Base-by-base conservation (phyloP, 257 asterid genomes). In the Penstemon davidsonii region DNA sequence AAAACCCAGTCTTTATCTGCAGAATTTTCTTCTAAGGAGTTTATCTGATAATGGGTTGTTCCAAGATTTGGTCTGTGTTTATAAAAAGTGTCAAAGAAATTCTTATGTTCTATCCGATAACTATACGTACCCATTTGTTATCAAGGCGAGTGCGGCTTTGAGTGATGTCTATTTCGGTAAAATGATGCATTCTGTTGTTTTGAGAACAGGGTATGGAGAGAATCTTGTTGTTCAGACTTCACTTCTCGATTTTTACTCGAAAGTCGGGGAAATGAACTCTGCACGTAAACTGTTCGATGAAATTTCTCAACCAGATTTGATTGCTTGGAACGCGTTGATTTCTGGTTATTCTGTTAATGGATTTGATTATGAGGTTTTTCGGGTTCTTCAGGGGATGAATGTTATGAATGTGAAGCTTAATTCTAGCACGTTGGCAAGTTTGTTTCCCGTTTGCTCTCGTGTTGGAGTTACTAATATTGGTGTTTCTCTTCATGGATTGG, bases 261-360 rank as follows among this genome's bases (percentile, higher is more conserved):
- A 68, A 68, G 51, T 71, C n/a, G 85, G 92, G 5, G 70, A 78
- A 57, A 68, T 80, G 67, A 39, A 18, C 51, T 39, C 36, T 74
- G 92, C 96, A 10, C 81, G 81, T 39, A 70, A 73, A 55, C 12
- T 88, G 87, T 9, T 82, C 44, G 88, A 83, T 67, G 80, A 72
- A 88, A 86, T 88, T 45, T 7, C 85, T 73, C 75, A 80, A 55
- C 87, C 69, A 51, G 96, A 86, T 67, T 61, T 74, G 61, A 81
- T 88, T 66, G 76, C 87, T 68, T 81, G 85, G 92, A 88, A 86
- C 52, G 84, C 96, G 8, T 73, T 88, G 80, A 77, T 88, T 52
- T 80, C 90, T 46, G 96, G 96, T 6, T 86, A 78, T 76, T 79
- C 86, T 40, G 63, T 74, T 57, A 84, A 77, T 75, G 90, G 88